A percentile compares a stretch with the other conserved stretches of the same genome.
phyloP scores from a whole-genome alignment of 1,284 basidiomycete species.

The Tylopilus sp. region DNA sequence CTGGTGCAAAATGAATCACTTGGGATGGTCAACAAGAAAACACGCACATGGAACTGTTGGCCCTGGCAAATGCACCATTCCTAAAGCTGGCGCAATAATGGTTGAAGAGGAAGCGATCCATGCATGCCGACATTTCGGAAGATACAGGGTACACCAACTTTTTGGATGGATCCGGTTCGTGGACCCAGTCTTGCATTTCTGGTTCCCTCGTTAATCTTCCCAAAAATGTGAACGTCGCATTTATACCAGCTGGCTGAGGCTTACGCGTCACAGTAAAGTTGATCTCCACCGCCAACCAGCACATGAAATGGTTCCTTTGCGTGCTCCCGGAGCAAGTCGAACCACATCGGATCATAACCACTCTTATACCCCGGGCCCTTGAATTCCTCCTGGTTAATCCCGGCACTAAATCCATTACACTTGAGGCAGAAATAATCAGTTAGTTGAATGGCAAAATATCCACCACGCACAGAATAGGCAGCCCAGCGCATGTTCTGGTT shows the following conservation, averaged over 20 bases:
- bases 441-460: not conserved
- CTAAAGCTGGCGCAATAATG: conserved; percentile 89
- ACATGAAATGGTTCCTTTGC: conserved; percentile 79
- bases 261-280: conserved; percentile 75
- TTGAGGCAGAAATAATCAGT: conserved; percentile 26
- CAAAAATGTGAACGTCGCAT: conserved; percentile 1
- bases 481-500: conserved; percentile 91
- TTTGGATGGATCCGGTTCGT: conserved; percentile 56
- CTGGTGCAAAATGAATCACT: conserved; percentile 29
- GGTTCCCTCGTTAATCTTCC: conserved; percentile 65
- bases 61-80: conserved; percentile 86
- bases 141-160: conserved; percentile 67
- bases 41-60: conserved; percentile 87
- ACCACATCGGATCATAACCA: conserved; percentile 91
- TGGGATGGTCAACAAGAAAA: not conserved
- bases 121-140: conserved; percentile 70
- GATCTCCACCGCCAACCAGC: conserved; percentile 82
- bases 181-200: conserved; percentile 81
- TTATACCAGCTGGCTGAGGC: conserved; percentile 18
- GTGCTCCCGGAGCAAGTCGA: conserved; percentile 84
- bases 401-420: conserved; percentile 82
- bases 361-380: conserved; percentile 67
- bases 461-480: conserved; percentile 72
- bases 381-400: conserved; percentile 77
- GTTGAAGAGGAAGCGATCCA: conserved; percentile 87